phyloP scores from a whole-genome alignment of 352 stramenopile species.

The Phytopythium helicoides region DNA sequence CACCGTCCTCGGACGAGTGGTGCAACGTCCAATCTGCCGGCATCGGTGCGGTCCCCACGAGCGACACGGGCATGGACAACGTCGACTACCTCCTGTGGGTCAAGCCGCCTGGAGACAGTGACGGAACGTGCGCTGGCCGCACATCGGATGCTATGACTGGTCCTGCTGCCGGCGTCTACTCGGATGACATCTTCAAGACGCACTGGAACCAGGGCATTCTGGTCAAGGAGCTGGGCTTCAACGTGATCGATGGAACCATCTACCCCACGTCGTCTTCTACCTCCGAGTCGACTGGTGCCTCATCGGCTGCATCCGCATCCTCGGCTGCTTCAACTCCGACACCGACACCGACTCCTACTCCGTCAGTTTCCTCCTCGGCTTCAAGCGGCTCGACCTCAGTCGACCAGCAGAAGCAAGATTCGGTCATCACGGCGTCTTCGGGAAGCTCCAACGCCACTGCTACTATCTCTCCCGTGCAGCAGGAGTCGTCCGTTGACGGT shows the following conservation, averaged over 20 bases:
- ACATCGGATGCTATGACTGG: conserved; percentile 49
- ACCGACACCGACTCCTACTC: conserved; percentile 1
- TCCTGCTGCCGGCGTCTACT: conserved; percentile 53
- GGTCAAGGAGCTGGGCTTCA: conserved; percentile 36
- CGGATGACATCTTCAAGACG: conserved; percentile 45
- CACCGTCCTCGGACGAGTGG: conserved; percentile 48
- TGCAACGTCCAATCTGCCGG: conserved; percentile 63
- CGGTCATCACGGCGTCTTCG: conserved; percentile 1
- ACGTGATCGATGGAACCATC: conserved; percentile 33
- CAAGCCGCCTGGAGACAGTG: conserved; percentile 64
- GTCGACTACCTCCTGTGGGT: conserved; percentile 77
- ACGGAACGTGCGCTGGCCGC: conserved; percentile 45
- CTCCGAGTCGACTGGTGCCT: neutral
- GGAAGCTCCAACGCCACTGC: conserved; percentile 13
- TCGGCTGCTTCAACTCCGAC: neutral
- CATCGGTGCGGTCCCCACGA: conserved; percentile 53
- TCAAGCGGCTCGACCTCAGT: conserved; percentile 11
- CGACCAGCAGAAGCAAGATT: conserved; percentile 5
- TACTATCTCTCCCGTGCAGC: neutral
- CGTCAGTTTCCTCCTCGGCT: conserved; percentile 2
- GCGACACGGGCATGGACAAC: conserved; percentile 43
- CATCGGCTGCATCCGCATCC: conserved; percentile 6
- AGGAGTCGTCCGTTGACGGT: conserved; percentile 2
- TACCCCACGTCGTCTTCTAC: conserved; percentile 8
- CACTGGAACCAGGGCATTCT: conserved; percentile 75